Evolutionary conservation across 129 eudicot species (phyloP), one percentile per base, ranked within the genome.

Genomic region (Lonicera japonica): DNA sequence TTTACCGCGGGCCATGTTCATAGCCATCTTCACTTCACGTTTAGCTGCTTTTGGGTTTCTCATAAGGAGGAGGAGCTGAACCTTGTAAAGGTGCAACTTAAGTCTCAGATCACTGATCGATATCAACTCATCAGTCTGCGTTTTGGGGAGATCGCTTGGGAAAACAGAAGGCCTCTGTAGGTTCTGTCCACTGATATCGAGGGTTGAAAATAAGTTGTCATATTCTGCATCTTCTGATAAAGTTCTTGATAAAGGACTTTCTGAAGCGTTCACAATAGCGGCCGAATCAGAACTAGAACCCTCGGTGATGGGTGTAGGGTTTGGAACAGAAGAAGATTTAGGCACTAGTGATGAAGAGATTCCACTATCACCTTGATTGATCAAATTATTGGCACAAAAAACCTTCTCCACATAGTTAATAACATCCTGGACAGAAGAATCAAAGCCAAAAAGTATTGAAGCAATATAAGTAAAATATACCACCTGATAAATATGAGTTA

Each of bases 41-140:
- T 87, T 91, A 29, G 96, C 98, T 50, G 94, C 90, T 80, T 91
- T 84, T 4, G 82, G 86, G 64, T 85, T 87, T 67, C 98, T 70
- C 13, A 80, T 78, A 40, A 91, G 81, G 18, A 87, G 81, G 21
- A 91, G 83, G 73, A 84, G 64, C 64, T 79, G 80, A 64, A 87
- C 78, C 73, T 81, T 87, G 95, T 75, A 91, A 48, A 91, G 81
- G 51, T 86, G 96, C 79, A 82, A 73, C 77, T 87, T 85, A 43
- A 84, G 86, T 64, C 85, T 80, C 59, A 89, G 54, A 75, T 85
- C 89, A 39, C 67, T 65, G 58, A 75, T 70, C 54, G 87, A 78
- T n/a, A 80, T 61, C 46, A 86, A 80, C 25, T 82, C 83, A 0
- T 87, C 97, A 8, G 65, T 56, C 65, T 77, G 87, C 60, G 74